Evolutionary conservation across 768 basidiomycete genomes (phyloP).

Genomic region (Kwoniella shandongensis): DNA sequence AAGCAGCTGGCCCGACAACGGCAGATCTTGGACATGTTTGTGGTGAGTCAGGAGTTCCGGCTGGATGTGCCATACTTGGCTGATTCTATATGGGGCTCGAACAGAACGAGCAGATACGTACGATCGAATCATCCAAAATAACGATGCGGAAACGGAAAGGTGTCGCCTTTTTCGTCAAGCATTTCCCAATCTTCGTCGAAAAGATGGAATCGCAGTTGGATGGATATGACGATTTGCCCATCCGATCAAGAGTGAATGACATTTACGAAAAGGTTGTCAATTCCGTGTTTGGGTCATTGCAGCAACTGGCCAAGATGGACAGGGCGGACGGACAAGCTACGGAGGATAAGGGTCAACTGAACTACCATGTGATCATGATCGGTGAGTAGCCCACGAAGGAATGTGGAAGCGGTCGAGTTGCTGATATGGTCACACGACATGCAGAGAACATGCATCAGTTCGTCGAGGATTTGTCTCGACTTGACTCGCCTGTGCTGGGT

Average conservation of each 20-base stretch:
- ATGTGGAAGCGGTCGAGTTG: too few relatives aligned
- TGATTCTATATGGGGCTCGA: background rate
- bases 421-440: background rate
- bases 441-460: slow-evolving; percentile 97
- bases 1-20: slow-evolving; percentile 79
- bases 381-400: too few relatives aligned
- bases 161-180: slow-evolving; percentile 84
- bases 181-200: slow-evolving; percentile 84
- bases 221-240: slow-evolving; percentile 64
- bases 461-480: slow-evolving; percentile 72
- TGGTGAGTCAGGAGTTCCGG: slow-evolving; percentile 44
- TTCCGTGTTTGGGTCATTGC: slow-evolving; percentile 86
- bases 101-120: slow-evolving; percentile 81
- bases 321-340: slow-evolving; percentile 61
- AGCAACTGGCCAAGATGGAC: slow-evolving; percentile 94
- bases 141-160: slow-evolving; percentile 91
- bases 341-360: slow-evolving; percentile 94
- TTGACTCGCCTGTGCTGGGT: slow-evolving; percentile 66
- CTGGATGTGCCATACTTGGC: too few relatives aligned
- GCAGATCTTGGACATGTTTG: slow-evolving; percentile 68
- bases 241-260: slow-evolving; percentile 71
- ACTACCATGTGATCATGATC: slow-evolving; percentile 91
- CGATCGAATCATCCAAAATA: slow-evolving; percentile 84
- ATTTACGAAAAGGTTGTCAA: slow-evolving; percentile 87
- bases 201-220: slow-evolving; percentile 81